A percentile compares a stretch with the other conserved stretches of the same genome.
Evolutionary conservation across 352 stramenopile species (phyloP).

Genomic region (Globisporangium abappressorium): DNA sequence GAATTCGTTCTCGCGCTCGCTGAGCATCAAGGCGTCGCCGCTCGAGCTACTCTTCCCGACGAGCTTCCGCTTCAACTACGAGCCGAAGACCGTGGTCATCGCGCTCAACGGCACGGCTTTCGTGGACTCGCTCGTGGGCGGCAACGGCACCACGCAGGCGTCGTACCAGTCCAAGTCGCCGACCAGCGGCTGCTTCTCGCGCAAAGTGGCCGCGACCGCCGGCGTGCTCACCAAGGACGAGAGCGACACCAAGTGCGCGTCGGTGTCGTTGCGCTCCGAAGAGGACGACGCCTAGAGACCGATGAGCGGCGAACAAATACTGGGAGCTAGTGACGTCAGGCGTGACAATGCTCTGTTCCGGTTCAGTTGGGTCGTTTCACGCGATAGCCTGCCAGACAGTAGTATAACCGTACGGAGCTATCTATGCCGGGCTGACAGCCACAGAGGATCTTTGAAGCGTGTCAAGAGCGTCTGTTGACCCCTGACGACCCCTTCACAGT

Average conservation of each 20-base stretch:
- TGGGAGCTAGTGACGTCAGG: too few species aligned
- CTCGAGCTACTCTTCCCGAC: constrained; percentile 19
- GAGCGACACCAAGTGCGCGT: constrained; percentile 9
- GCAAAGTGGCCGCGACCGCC: constrained; percentile 16
- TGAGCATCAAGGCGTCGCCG: constrained; percentile 14
- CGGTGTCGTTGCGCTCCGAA: neutral
- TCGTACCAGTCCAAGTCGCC: constrained; percentile 22
- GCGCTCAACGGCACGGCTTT: constrained; percentile 27
- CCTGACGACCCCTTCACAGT: too few species aligned
- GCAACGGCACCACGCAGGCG: constrained; percentile 31
- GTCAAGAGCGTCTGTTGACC: too few species aligned
- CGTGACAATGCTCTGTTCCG: too few species aligned
- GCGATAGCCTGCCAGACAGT: too few species aligned
- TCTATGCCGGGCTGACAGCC: too few species aligned
- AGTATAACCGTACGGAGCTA: too few species aligned
- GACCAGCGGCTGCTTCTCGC: constrained; percentile 32
- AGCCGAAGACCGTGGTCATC: constrained; percentile 25
- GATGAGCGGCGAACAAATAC: too few species aligned
- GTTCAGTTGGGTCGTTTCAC: too few species aligned
- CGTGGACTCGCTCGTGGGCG: constrained; percentile 34
- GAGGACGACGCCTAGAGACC: constrained; percentile 1
- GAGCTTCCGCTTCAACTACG: constrained; percentile 25
- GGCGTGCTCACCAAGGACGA: constrained; percentile 26
- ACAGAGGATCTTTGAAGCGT: too few species aligned
- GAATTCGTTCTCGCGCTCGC: constrained; percentile 40